A percentile compares a stretch with the other conserved stretches of the same genome.
phyloP scores from a whole-genome alignment of 179 eudicot species.

The Beta lomatogona region DNA sequence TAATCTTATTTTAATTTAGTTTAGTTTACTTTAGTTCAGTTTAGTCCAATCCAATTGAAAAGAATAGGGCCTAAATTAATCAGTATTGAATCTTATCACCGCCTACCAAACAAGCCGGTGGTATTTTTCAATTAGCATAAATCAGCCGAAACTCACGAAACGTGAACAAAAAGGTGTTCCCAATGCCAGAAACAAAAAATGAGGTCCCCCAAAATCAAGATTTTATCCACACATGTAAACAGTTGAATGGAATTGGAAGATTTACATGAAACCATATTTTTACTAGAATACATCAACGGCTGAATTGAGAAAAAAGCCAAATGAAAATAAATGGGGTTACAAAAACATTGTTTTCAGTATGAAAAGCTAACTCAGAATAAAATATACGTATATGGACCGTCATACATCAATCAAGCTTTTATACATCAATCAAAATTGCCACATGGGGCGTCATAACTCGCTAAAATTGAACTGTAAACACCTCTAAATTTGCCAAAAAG shows the following conservation, averaged over 20 bases:
- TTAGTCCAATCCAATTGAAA: too few species aligned
- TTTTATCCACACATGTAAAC: constrained; percentile 15
- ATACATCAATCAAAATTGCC: constrained; percentile 20
- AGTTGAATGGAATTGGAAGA: background rate
- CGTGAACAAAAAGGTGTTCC: too few species aligned
- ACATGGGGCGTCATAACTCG: constrained; percentile 32
- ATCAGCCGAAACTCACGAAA: too few species aligned
- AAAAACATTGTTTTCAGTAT: background rate
- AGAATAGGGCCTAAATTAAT: too few species aligned
- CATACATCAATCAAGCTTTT: constrained; percentile 21
- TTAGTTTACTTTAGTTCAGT: too few species aligned
- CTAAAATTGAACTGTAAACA: constrained; percentile 18
- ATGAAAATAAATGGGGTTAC: background rate
- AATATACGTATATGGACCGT: constrained; percentile 7
- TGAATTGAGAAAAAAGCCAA: constrained; percentile 4
- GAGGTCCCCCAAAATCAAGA: background rate
- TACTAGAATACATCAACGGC: background rate
- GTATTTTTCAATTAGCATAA: too few species aligned
- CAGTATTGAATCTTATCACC: too few species aligned
- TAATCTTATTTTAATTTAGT: too few species aligned
- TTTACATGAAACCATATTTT: constrained; percentile 14
- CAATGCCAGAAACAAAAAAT: background rate
- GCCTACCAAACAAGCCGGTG: too few species aligned
- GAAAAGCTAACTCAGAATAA: constrained; percentile 12
- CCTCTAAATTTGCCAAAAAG: constrained; percentile 18